These are phyloP conservation scores for Davidsoniella eucalypti DNA, from an alignment of 2,329 filamentous ascomycete genomes.

Conservation along the genomic window DNA sequence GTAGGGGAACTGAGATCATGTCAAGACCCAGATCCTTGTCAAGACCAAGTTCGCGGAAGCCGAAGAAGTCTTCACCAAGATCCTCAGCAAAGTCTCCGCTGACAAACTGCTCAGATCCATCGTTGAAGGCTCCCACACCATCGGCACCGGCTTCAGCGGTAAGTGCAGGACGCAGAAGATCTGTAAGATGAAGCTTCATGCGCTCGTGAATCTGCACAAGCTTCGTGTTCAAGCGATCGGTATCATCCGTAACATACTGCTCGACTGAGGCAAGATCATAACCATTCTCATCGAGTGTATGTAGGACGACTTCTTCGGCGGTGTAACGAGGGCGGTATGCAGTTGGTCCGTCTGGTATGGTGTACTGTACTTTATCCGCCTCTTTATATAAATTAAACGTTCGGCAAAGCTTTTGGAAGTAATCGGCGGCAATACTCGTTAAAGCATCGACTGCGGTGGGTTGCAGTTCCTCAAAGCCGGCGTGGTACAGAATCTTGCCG, in stretches of 20 bases:
- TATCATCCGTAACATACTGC: conserved; percentile 76
- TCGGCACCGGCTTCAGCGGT: conserved; percentile 58
- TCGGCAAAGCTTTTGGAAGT: conserved; percentile 67
- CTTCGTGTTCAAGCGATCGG: conserved; percentile 70
- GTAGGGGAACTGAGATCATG: conserved; percentile 77
- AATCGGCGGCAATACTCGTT: conserved; percentile 78
- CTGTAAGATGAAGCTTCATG: conserved; percentile 85
- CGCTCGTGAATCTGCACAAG: conserved; percentile 77
- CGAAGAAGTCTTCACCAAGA: conserved; percentile 96
- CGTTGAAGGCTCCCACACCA: conserved; percentile 81
- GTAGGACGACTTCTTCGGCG: conserved; percentile 71
- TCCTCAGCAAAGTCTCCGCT: conserved; percentile 96
- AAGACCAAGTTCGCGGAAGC: conserved; percentile 86
- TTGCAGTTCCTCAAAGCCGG: conserved; percentile 93
- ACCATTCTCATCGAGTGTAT: conserved; percentile 72
- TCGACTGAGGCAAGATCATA: conserved; percentile 70
- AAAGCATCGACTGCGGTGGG: conserved; percentile 82
- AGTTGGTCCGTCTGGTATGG: conserved; percentile 32
- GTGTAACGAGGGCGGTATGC: conserved; percentile 50
- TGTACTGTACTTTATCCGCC: conserved; percentile 36
- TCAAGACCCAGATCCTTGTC: conserved; percentile 81
- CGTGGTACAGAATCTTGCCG: conserved; percentile 87
- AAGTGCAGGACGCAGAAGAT: conserved; percentile 79
- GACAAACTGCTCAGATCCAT: conserved; percentile 92
- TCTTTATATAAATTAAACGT: conserved; percentile 74